Conservation (phyloP, 306 rosid genomes). For the Chamaecrista fasciculata region DNA sequence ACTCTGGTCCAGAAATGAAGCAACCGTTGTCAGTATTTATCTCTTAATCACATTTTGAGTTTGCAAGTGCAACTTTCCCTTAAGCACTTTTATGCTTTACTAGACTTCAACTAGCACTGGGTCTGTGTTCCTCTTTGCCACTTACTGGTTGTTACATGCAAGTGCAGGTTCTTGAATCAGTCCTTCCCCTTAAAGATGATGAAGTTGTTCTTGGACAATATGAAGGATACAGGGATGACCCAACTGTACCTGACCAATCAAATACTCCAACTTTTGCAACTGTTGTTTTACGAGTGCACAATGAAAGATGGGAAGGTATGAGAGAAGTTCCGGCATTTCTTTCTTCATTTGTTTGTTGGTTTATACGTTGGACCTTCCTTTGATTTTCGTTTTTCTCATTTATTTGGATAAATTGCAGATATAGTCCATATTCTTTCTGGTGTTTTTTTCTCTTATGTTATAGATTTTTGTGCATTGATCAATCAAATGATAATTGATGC, state of each 20-base stretch:
- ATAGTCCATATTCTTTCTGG: neutral
- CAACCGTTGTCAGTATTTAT: neutral
- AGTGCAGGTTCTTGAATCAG: conserved; percentile 87
- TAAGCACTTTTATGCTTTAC: conserved; percentile 4
- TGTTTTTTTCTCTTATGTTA: neutral
- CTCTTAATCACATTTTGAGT: conserved; percentile 9
- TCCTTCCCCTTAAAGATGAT: conserved; percentile 75
- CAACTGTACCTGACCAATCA: conserved; percentile 88
- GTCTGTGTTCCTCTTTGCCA: conserved; percentile 5
- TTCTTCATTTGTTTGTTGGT: conserved; percentile 2
- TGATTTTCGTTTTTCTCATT: conserved; percentile 13
- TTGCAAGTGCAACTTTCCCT: conserved; percentile 2
- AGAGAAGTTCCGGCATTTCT: conserved; percentile 15
- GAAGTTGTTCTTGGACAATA: conserved; percentile 96
- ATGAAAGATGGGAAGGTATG: conserved; percentile 98
- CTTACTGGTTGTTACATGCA: conserved; percentile 28
- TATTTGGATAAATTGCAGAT: conserved; percentile 15
- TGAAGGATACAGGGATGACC: conserved; percentile 91
- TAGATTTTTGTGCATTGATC: conserved; percentile 15
- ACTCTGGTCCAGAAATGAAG: neutral
- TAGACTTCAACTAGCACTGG: conserved; percentile 16
- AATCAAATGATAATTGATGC: conserved; percentile 5
- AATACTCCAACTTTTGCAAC: conserved; percentile 97
- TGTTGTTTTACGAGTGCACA: conserved; percentile 76
- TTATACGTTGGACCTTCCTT: conserved; percentile 9